Evolutionary conservation across 352 stramenopile genomes (phyloP), one percentile per base, ranked within the genome.

Genomic region (Phytophthora pluvialis): DNA sequence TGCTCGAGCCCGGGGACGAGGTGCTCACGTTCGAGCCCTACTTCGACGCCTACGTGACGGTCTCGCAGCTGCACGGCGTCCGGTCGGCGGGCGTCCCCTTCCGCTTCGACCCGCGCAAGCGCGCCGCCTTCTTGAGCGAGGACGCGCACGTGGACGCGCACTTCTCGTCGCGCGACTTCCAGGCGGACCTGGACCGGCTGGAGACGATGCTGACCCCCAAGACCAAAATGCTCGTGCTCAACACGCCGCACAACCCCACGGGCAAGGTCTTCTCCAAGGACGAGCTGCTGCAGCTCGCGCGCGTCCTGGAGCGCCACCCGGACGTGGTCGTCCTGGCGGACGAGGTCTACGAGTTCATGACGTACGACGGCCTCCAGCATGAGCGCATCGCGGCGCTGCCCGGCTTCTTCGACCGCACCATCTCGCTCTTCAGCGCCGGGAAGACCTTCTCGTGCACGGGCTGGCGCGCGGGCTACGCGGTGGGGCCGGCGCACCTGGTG

Each of bases 311-410:
- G 31, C 85, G 78, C 39, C 80, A 98, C 76, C 94, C 94, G 28
- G 69, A 97, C 32, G 73, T 96, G 16, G 66, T 98, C 18, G 93
- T 99, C 15, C 80, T 99, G 29, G 95, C 93, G 5, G 98, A 99
- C 73, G 98, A 99, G 72, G 98, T 99, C 13, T 99, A 99, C 81
- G 98, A 99, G 82, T 98, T 98, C 70, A 99, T 99, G 83, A 90
- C 94, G 38, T 97, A 88, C 67, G 90, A 97, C 58, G 86, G 83
- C 6, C 70, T 83, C 1, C 4, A 50, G 13, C 83, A 95, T 54
- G 79, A 92, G 50, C 86, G 88, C 18, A 75, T 96, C 38, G 89
- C 86, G 5, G 44, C 80, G 38, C 77, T 97, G 54, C 86, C 91
- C 1, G 83, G 89, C 35, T 91, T 98, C 67, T 91, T 86, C 39